These are phyloP conservation scores for Mycena amicta DNA, from an alignment of 768 basidiomycete genomes.

Conservation along the genomic window DNA sequence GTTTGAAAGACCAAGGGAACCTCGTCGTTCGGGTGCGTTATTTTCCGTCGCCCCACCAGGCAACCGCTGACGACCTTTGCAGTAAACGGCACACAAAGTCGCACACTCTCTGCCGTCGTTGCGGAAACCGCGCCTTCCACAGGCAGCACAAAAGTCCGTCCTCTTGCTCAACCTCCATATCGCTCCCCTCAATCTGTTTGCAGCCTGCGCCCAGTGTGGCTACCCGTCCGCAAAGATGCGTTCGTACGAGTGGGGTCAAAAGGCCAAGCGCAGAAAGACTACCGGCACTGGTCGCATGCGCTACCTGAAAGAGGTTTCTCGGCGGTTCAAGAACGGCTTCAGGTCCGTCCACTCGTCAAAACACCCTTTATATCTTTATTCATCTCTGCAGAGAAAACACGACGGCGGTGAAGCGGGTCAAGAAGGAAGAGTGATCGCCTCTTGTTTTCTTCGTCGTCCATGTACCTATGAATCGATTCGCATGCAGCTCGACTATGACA, in stretches of 20 bases:
- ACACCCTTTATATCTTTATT: not conserved
- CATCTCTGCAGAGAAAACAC: slow-evolving; percentile 74
- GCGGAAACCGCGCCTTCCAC: slow-evolving; percentile 95
- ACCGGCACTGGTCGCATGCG: slow-evolving; percentile 97
- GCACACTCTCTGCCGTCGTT: slow-evolving; percentile 96
- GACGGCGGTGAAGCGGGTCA: slow-evolving; percentile 82
- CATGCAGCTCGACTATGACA: slow-evolving; percentile 3
- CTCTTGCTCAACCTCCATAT: not conserved
- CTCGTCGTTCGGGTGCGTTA: slow-evolving; percentile 89
- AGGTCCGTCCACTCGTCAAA: slow-evolving; percentile 49
- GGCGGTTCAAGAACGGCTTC: slow-evolving; percentile 99
- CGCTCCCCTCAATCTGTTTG: slow-evolving; percentile 5
- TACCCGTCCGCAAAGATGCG: slow-evolving; percentile 95
- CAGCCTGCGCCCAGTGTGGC: slow-evolving; percentile 94
- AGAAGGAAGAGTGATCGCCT: slow-evolving; percentile 42
- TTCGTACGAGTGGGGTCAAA: slow-evolving; percentile 97
- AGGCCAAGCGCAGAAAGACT: slow-evolving; percentile 99
- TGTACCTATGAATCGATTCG: slow-evolving; percentile 6
- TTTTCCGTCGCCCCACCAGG: too few species aligned
- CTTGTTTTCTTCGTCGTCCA: not conserved
- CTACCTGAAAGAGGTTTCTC: slow-evolving; percentile 88
- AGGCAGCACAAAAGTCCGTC: slow-evolving; percentile 94
- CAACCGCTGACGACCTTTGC: slow-evolving; percentile 23
- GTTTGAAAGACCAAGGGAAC: slow-evolving; percentile 62
- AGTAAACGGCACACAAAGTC: slow-evolving; percentile 98